phyloP scores from a whole-genome alignment of 1,284 basidiomycete genomes.

The Cyathus olla region DNA sequence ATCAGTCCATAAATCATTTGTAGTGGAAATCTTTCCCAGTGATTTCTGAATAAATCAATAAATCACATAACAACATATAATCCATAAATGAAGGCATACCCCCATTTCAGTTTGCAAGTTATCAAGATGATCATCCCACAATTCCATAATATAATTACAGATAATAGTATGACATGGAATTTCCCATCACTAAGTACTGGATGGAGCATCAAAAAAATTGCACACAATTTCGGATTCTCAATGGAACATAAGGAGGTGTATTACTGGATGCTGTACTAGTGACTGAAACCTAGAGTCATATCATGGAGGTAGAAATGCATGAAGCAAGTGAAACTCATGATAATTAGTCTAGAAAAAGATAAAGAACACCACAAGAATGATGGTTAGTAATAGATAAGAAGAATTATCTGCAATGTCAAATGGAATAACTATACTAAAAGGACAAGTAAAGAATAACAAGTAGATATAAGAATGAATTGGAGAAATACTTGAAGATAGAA shows the following conservation, averaged over 20 bases:
- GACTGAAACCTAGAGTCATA: no score
- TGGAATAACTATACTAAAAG: no score
- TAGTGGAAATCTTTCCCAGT: slow-evolving; percentile 42
- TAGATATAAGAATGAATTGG: no score
- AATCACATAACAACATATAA: neutral
- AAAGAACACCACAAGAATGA: no score
- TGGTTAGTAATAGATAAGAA: no score
- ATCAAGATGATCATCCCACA: slow-evolving; percentile 4
- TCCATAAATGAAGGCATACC: neutral
- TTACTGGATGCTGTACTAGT: no score
- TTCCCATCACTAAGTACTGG: neutral
- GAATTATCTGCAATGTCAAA: neutral
- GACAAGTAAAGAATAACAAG: no score
- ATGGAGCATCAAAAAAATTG: neutral
- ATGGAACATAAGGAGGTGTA: neutral
- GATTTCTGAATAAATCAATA: slow-evolving; percentile 20
- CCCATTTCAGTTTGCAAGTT: slow-evolving; percentile 6
- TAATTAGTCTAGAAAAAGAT: no score
- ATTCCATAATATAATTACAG: neutral
- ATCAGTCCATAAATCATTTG: slow-evolving; percentile 46
- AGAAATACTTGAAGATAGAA: no score
- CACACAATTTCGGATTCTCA: neutral
- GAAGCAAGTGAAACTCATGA: no score
- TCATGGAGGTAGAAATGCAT: no score
- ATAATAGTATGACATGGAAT: neutral